A percentile compares a stretch with the other conserved stretches of the same genome.
Evolutionary conservation across 805 yeast genomes (phyloP).

Genomic region (Nakazawaea ambrosiae): DNA sequence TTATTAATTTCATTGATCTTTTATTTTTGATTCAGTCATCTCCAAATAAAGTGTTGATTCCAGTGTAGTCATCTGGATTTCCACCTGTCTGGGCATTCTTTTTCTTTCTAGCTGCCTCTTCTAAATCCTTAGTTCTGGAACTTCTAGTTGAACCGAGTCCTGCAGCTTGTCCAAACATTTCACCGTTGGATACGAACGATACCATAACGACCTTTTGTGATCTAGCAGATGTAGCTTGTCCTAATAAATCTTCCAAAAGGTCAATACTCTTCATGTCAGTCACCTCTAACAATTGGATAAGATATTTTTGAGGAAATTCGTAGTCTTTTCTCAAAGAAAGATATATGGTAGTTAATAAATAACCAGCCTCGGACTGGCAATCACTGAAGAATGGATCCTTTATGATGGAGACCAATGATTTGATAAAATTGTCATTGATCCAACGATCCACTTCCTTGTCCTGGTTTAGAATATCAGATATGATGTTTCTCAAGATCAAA

Average conservation of each 20-base stretch:
- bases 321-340: constrained; percentile 65
- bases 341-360: constrained; percentile 75
- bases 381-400: constrained; percentile 75
- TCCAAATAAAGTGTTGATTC: constrained; percentile 51
- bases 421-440: constrained; percentile 58
- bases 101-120: constrained; percentile 44
- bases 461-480: constrained; percentile 60
- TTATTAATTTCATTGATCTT: too few species aligned
- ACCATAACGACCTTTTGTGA: constrained; percentile 77
- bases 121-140: constrained; percentile 47
- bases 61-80: constrained; percentile 50
- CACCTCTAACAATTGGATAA: constrained; percentile 6
- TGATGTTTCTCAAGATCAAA: constrained; percentile 65
- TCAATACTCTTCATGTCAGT: constrained; percentile 46
- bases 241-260: constrained; percentile 56
- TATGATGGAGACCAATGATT: constrained; percentile 60
- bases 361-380: constrained; percentile 88
- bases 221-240: constrained; percentile 59
- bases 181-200: constrained; percentile 64
- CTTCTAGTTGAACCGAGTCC: constrained; percentile 31
- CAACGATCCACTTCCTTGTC: constrained; percentile 72
- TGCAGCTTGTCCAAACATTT: constrained; percentile 37
- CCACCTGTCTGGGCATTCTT: constrained; percentile 24
- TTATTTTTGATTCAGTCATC: constrained; percentile 29
- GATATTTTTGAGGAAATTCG: constrained; percentile 51